Conservation (phyloP, 2,329 filamentous ascomycete species). For the Aspergillus pseudoterreus region DNA sequence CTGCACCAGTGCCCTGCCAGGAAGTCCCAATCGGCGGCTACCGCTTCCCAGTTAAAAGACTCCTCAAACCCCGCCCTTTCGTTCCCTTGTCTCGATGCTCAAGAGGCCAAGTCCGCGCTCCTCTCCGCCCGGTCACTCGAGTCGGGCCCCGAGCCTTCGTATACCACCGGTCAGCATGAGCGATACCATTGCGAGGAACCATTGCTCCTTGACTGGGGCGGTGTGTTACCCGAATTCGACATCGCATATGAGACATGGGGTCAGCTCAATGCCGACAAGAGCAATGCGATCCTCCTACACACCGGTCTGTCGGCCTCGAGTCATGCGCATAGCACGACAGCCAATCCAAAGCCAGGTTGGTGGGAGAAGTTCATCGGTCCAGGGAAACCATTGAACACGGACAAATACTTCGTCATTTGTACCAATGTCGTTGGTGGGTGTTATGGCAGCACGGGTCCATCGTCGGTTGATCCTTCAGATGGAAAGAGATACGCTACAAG, state of each 20-base stretch:
- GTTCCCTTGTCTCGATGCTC: slow-evolving; percentile 83
- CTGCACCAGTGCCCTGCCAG: slow-evolving; percentile 18
- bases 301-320: slow-evolving; percentile 96
- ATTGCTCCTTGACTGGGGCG: slow-evolving; percentile 89
- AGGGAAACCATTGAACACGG: slow-evolving; percentile 76
- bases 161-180: slow-evolving; percentile 83
- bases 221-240: slow-evolving; percentile 81
- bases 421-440: slow-evolving; percentile 96
- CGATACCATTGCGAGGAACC: slow-evolving; percentile 70
- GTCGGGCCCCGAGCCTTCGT: slow-evolving; percentile 86
- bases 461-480: slow-evolving; percentile 82
- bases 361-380: slow-evolving; percentile 99
- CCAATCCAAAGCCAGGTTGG: slow-evolving; percentile 88
- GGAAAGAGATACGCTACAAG: slow-evolving; percentile 86
- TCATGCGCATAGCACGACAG: slow-evolving; percentile 86
- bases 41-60: slow-evolving; percentile 22
- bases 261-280: slow-evolving; percentile 53
- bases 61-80: slow-evolving; percentile 78
- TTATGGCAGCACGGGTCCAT: slow-evolving; percentile 90
- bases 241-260: slow-evolving; percentile 96
- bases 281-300: slow-evolving; percentile 87
- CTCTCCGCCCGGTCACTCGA: slow-evolving; percentile 65
- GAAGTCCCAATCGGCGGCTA: slow-evolving; percentile 16
- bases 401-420: slow-evolving; percentile 90
- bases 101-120: slow-evolving; percentile 72